Conservation (phyloP, 2,329 filamentous ascomycete species). For the Amphichorda felina region DNA sequence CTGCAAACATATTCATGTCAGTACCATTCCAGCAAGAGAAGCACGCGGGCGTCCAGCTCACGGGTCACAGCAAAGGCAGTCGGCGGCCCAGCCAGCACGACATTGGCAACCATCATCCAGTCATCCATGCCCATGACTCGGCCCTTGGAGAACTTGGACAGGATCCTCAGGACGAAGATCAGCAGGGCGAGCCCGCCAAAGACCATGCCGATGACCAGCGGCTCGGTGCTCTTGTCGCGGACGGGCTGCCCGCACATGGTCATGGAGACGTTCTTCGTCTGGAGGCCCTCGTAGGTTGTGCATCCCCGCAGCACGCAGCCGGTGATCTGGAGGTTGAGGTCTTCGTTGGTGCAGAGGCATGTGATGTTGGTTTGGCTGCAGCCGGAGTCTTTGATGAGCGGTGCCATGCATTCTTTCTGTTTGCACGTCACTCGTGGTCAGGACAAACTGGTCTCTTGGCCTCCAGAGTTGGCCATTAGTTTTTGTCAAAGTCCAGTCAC, state of each 20-base stretch:
- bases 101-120: slow-evolving; percentile 14
- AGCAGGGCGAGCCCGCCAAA: slow-evolving; percentile 22
- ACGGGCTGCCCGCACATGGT: slow-evolving; percentile 12
- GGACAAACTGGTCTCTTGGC: too few species aligned
- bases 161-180: slow-evolving; percentile 22
- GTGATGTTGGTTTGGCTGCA: slow-evolving; percentile 5
- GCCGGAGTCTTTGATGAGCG: neutral
- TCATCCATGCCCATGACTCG: slow-evolving; percentile 20
- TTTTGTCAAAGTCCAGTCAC: too few species aligned
- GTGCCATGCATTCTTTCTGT: slow-evolving; percentile 7
- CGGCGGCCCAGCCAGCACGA: slow-evolving; percentile 15
- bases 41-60: too few species aligned
- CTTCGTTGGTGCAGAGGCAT: slow-evolving; percentile 11
- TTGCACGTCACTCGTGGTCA: too few species aligned
- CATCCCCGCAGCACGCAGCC: slow-evolving; percentile 8
- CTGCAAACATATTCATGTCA: slow-evolving; percentile 10
- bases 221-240: slow-evolving; percentile 17
- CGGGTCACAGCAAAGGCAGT: slow-evolving; percentile 12
- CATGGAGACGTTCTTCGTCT: slow-evolving; percentile 13
- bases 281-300: slow-evolving; percentile 7
- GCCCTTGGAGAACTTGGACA: slow-evolving; percentile 8
- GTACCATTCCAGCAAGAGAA: too few species aligned
- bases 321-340: slow-evolving; percentile 8
- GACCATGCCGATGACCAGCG: slow-evolving; percentile 17
- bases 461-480: too few species aligned